Conservation (phyloP, 768 basidiomycete species). For the Russula abietina region DNA sequence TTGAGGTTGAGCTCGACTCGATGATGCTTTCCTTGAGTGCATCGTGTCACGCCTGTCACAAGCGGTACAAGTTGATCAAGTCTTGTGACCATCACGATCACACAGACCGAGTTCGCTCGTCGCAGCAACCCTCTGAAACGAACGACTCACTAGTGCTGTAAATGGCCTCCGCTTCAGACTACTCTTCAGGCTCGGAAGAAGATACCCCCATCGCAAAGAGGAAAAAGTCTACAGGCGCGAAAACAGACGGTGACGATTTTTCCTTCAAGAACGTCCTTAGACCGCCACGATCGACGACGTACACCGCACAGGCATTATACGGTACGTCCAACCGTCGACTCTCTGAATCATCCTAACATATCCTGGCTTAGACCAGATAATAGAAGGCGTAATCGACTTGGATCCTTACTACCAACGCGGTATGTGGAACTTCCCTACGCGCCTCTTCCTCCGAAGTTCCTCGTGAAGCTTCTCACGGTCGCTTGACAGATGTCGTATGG, state of each 20-base stretch:
- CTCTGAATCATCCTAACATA: not conserved
- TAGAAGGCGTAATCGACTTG: constrained; percentile 44
- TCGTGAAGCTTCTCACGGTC: not conserved
- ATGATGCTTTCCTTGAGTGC: not conserved
- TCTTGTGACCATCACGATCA: not conserved
- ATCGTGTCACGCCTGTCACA: not conserved
- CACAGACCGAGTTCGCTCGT: too few species aligned
- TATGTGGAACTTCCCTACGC: constrained; percentile 30
- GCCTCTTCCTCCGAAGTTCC: too few species aligned
- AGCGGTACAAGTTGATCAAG: not conserved
- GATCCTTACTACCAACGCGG: constrained; percentile 63
- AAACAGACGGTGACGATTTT: constrained; percentile 26
- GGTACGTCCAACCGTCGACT: constrained; percentile 33
- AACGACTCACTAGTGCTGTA: too few species aligned
- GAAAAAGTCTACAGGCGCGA: constrained; percentile 15
- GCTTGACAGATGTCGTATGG: constrained; percentile 55
- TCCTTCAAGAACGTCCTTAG: constrained; percentile 43
- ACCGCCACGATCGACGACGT: constrained; percentile 54
- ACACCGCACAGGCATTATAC: constrained; percentile 55
- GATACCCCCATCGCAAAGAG: constrained; percentile 14
- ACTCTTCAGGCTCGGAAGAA: constrained; percentile 19
- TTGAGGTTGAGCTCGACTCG: constrained; percentile 2
- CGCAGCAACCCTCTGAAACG: too few species aligned
- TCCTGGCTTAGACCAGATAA: constrained; percentile 40
- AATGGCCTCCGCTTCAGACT: constrained; percentile 18